Conservation (phyloP, 78 protist species). For the Dictyostelium firmibasis region DNA sequence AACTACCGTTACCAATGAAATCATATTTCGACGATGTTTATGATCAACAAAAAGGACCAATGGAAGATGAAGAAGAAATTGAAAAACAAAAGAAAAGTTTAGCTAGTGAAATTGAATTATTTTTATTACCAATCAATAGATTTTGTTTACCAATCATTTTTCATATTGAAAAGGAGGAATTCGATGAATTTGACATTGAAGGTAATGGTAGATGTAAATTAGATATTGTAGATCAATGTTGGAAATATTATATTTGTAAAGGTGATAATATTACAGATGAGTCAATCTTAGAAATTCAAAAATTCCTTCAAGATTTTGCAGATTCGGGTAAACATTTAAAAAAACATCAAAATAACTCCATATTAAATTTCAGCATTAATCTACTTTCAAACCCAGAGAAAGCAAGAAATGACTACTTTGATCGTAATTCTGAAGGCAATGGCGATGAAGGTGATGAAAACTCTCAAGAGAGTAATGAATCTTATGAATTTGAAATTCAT, state of each 20-base stretch:
- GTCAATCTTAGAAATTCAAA: background rate
- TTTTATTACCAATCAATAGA: slow-evolving; percentile 4
- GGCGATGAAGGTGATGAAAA: background rate
- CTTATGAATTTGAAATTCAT: slow-evolving; percentile 55
- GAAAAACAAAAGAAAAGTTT: background rate
- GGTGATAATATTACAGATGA: background rate
- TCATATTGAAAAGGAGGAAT: background rate
- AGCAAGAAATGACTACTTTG: slow-evolving; percentile 49
- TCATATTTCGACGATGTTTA: background rate
- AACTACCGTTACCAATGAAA: background rate
- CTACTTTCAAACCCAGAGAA: slow-evolving; percentile 8
- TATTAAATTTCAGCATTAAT: background rate
- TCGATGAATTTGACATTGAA: background rate
- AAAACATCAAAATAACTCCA: background rate
- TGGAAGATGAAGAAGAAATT: background rate
- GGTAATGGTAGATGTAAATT: background rate
- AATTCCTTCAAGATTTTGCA: slow-evolving; percentile 25
- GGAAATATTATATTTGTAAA: slow-evolving; percentile 26
- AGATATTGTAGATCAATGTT: background rate
- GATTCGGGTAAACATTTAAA: background rate
- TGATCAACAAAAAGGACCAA: background rate
- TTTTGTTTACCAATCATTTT: slow-evolving; percentile 4
- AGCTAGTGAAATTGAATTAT: background rate
- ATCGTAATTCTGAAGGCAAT: background rate
- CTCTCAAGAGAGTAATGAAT: background rate